phyloP scores from a whole-genome alignment of 495 filamentous ascomycete genomes.

The Annulohypoxylon moriforme region DNA sequence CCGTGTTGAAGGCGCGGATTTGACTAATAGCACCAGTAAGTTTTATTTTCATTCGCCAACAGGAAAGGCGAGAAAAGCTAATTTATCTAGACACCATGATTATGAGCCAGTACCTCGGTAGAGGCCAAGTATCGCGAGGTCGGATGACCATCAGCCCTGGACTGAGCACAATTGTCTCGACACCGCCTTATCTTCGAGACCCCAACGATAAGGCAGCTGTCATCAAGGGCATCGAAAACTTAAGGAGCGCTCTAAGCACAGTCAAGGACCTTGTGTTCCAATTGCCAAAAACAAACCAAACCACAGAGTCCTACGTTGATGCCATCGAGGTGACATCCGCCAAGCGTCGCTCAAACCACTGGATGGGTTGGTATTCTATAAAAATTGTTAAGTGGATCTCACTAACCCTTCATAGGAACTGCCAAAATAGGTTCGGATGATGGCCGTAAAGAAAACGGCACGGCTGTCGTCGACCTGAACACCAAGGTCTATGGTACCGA shows the following conservation, averaged over 20 bases:
- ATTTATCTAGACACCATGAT: conserved; percentile 62
- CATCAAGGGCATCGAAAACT: conserved; percentile 66
- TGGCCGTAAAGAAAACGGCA: conserved; percentile 67
- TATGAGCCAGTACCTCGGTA: conserved; percentile 73
- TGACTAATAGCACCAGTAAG: conserved; percentile 57
- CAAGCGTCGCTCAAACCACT: conserved; percentile 75
- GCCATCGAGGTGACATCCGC: conserved; percentile 62
- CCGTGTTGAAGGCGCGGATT: conserved; percentile 66
- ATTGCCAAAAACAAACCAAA: conserved; percentile 62
- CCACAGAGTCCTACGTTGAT: conserved; percentile 66
- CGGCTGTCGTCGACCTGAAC: conserved; percentile 77
- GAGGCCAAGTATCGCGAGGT: conserved; percentile 71
- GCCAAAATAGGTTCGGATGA: conserved; percentile 74
- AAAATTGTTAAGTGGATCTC: neutral
- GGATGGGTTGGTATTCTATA: conserved; percentile 60
- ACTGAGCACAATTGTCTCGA: conserved; percentile 66
- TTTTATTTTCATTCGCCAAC: neutral
- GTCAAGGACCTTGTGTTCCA: conserved; percentile 65
- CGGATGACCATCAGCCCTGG: conserved; percentile 68
- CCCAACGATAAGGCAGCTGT: conserved; percentile 63
- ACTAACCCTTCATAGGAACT: conserved; percentile 54
- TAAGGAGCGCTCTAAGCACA: conserved; percentile 64
- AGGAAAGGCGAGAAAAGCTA: conserved; percentile 21
- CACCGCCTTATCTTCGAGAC: conserved; percentile 66
- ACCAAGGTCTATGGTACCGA: conserved; percentile 77